Conservation (phyloP, 768 basidiomycete species). For the Tylopilus subfusipes region DNA sequence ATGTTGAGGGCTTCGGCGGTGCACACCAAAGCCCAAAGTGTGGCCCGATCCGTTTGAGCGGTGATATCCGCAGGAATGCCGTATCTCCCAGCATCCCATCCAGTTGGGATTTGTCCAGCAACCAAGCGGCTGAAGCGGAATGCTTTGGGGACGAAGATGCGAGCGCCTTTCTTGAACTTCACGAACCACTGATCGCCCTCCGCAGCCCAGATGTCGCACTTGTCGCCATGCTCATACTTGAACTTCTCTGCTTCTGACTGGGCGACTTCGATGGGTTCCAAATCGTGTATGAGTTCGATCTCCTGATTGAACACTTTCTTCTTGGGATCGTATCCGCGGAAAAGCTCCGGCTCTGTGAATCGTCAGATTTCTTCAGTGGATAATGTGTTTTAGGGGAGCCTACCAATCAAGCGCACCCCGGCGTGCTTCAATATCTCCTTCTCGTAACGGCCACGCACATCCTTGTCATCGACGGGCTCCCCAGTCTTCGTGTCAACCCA, state of each 20-base stretch:
- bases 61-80: constrained; percentile 97
- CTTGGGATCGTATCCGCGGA: constrained; percentile 97
- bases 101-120: constrained; percentile 94
- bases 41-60: constrained; percentile 87
- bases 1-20: constrained; percentile 94
- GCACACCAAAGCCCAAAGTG: constrained; percentile 92
- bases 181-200: constrained; percentile 96
- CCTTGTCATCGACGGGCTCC: constrained; percentile 97
- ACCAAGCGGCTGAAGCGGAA: constrained; percentile 93
- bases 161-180: constrained; percentile 98
- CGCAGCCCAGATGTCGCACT: constrained; percentile 91
- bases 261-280: constrained; percentile 93
- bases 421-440: constrained; percentile 88
- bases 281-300: constrained; percentile 91
- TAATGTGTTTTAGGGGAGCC: constrained; percentile 20
- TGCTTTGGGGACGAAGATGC: constrained; percentile 89
- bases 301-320: constrained; percentile 98
- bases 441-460: constrained; percentile 90
- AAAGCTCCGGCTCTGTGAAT: constrained; percentile 85
- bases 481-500: constrained; percentile 95
- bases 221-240: constrained; percentile 95
- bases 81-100: constrained; percentile 95
- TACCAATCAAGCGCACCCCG: constrained; percentile 93
- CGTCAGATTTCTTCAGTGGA: constrained; percentile 10
- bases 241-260: constrained; percentile 90